A percentile compares a stretch with the other conserved stretches of the same genome.
Conservation (phyloP, 345 rosid genomes). For the Dimocarpus longan region DNA sequence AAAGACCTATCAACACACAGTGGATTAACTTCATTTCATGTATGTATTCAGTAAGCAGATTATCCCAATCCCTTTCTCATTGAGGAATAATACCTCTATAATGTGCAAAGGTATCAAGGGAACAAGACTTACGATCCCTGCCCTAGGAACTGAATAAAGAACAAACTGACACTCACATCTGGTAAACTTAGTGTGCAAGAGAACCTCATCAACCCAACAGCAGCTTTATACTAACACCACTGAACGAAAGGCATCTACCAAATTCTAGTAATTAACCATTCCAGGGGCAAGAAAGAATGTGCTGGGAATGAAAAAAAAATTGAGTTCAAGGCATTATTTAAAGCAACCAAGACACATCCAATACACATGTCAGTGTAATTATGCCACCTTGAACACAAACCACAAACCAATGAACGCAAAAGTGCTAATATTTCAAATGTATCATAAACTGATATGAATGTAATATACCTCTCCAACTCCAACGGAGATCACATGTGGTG, state of each 20-base stretch:
- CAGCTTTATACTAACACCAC: not conserved
- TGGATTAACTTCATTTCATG: not conserved
- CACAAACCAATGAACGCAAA: not conserved
- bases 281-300: not conserved
- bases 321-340: not conserved
- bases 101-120: not conserved
- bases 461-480: slow-evolving; percentile 79
- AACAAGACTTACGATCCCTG: not conserved
- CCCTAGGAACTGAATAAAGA: not conserved
- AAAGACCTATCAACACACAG: not conserved
- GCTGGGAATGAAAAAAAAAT: not conserved
- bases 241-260: not conserved
- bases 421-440: slow-evolving; percentile 1
- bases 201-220: not conserved
- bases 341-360: not conserved
- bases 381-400: not conserved
- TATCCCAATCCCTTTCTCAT: not conserved
- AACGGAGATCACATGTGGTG: slow-evolving; percentile 85
- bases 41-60: not conserved
- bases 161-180: not conserved
- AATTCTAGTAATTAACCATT: not conserved
- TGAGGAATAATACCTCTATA: not conserved
- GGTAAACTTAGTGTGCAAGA: not conserved
- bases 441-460: slow-evolving; percentile 9
- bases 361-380: not conserved